A percentile compares a stretch with the other conserved stretches of the same genome.
Conservation (phyloP, 768 basidiomycete species). For the Exidia glandulosa region DNA sequence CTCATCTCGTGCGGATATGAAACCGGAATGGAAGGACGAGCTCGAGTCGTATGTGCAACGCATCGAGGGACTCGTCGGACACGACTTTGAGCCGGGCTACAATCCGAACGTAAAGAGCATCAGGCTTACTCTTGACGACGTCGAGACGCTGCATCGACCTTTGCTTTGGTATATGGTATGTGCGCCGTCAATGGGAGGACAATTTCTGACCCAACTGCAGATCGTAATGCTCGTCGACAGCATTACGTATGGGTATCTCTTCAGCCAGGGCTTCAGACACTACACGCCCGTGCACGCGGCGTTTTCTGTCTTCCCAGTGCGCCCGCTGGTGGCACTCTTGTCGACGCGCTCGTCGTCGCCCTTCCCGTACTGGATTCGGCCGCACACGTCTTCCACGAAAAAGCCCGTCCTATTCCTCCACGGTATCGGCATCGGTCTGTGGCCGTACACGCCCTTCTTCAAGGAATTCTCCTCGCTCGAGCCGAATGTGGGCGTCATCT, state of each 20-base stretch:
- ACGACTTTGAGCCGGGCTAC: slow-evolving; percentile 29
- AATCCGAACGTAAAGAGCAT: slow-evolving; percentile 31
- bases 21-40: slow-evolving; percentile 38
- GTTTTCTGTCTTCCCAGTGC: slow-evolving; percentile 41
- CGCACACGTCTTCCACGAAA: slow-evolving; percentile 36
- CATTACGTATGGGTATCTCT: slow-evolving; percentile 28
- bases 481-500: slow-evolving; percentile 45
- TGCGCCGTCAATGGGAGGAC: slow-evolving; percentile 4
- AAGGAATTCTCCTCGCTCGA: slow-evolving; percentile 30
- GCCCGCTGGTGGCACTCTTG: slow-evolving; percentile 33
- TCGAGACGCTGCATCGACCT: slow-evolving; percentile 44
- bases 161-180: slow-evolving; percentile 54
- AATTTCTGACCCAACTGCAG: slow-evolving; percentile 19
- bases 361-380: slow-evolving; percentile 37
- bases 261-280: slow-evolving; percentile 41
- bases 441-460: slow-evolving; percentile 44
- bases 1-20: slow-evolving; percentile 18
- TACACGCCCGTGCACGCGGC: slow-evolving; percentile 27
- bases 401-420: slow-evolving; percentile 54
- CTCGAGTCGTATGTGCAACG: slow-evolving; percentile 33
- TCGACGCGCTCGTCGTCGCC: slow-evolving; percentile 29
- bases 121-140: slow-evolving; percentile 45
- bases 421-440: slow-evolving; percentile 60
- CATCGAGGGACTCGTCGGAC: slow-evolving; percentile 32
- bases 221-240: slow-evolving; percentile 43